Conservation (phyloP, 1,139 yeast species). For the Nematodospora anomalae region DNA sequence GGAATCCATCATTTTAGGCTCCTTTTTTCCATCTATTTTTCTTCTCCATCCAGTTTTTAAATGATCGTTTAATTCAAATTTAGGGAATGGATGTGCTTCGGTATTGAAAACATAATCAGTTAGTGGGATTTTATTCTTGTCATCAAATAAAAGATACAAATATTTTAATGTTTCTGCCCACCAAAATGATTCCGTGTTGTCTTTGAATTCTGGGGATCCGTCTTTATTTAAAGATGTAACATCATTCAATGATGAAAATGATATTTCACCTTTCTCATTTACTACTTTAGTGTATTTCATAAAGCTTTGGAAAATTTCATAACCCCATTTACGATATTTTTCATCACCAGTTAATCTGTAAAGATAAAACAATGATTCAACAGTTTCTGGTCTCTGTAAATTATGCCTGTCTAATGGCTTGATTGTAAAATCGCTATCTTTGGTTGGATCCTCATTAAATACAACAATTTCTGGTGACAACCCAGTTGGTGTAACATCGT, state of each 20-base stretch:
- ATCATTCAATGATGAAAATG: constrained; percentile 69
- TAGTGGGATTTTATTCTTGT: constrained; percentile 55
- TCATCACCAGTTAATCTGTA: constrained; percentile 80
- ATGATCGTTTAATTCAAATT: constrained; percentile 52
- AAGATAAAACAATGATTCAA: constrained; percentile 79
- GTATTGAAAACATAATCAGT: constrained; percentile 81
- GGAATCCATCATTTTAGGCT: constrained; percentile 18
- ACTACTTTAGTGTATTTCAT: constrained; percentile 56
- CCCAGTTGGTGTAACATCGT: constrained; percentile 64
- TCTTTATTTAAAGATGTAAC: constrained; percentile 49
- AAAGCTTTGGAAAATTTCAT: constrained; percentile 77
- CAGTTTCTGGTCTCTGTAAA: constrained; percentile 92
- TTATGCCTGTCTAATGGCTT: constrained; percentile 77
- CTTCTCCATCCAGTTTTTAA: constrained; percentile 69
- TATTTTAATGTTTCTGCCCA: constrained; percentile 90
- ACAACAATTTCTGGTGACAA: constrained; percentile 87
- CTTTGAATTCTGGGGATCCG: constrained; percentile 50
- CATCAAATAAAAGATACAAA: constrained; percentile 77
- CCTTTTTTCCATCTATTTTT: constrained; percentile 21
- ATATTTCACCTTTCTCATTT: constrained; percentile 50
- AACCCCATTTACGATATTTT: constrained; percentile 88
- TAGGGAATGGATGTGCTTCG: constrained; percentile 92
- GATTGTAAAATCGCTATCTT: constrained; percentile 57
- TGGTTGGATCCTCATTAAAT: constrained; percentile 51
- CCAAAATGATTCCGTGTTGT: constrained; percentile 94